Evolutionary conservation across 2,329 filamentous ascomycete species (phyloP).

Genomic region (Cercospora berteroae): DNA sequence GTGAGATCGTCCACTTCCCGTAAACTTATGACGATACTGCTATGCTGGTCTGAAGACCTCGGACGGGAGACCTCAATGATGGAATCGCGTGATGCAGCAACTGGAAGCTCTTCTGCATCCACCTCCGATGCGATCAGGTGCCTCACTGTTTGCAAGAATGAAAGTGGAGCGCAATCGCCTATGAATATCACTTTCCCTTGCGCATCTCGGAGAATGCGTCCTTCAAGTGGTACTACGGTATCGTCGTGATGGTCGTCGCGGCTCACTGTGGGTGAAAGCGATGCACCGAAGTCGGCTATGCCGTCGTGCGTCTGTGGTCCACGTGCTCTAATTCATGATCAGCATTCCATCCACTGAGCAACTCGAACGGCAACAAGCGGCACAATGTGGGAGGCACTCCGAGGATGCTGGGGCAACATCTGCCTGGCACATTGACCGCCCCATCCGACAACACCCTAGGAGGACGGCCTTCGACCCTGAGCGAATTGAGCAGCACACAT

Average conservation of each 20-base stretch:
- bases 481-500: background rate
- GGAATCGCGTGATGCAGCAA: constrained; percentile 23
- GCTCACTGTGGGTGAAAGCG: constrained; percentile 24
- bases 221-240: constrained; percentile 45
- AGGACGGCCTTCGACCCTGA: background rate
- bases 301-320: constrained; percentile 16
- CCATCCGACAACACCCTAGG: background rate
- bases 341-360: background rate
- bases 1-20: constrained; percentile 44
- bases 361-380: background rate
- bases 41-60: background rate
- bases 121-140: constrained; percentile 50
- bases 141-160: constrained; percentile 54
- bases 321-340: background rate
- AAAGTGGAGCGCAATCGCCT: constrained; percentile 54
- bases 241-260: constrained; percentile 35
- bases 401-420: background rate
- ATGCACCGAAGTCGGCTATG: constrained; percentile 14
- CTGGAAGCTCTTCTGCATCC: constrained; percentile 37
- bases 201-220: constrained; percentile 51
- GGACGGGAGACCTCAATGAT: constrained; percentile 25
- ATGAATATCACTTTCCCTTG: constrained; percentile 56
- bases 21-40: constrained; percentile 34
- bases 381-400: background rate
- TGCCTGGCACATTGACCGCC: background rate